phyloP scores from a whole-genome alignment of 371 early-diverging fungal genomes.

The Rhizopus delemar region DNA sequence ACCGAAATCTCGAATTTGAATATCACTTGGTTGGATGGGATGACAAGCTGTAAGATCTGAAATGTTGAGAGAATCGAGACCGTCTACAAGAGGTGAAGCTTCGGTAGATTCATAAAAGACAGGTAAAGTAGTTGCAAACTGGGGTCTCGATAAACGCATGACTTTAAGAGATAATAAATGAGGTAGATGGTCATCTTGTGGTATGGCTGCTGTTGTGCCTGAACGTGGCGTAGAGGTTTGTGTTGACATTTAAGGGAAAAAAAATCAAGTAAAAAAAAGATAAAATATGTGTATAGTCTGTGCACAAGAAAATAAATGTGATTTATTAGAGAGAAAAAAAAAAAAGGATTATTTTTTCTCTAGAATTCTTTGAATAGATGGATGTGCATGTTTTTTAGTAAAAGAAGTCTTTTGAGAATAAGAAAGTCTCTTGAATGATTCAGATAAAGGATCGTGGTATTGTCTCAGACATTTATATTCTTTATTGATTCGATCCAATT shows the following conservation, averaged over 20 bases:
- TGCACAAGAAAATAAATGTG: conserved; percentile 2
- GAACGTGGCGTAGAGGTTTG: not conserved
- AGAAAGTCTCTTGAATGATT: conserved; percentile 36
- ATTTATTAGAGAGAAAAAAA: not conserved
- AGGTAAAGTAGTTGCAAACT: conserved; percentile 61
- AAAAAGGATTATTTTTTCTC: not conserved
- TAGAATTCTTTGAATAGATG: not conserved
- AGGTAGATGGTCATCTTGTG: conserved; percentile 48
- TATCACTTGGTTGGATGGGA: conserved; percentile 24
- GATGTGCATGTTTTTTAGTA: not conserved
- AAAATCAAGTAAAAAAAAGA: conserved; percentile 5
- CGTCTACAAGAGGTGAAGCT: conserved; percentile 31
- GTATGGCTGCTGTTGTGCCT: not conserved
- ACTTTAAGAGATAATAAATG: conserved; percentile 87
- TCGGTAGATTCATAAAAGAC: conserved; percentile 47
- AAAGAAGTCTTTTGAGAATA: not conserved
- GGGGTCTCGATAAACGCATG: conserved; percentile 87
- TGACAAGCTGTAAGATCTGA: conserved; percentile 41
- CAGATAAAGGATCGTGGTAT: conserved; percentile 43
- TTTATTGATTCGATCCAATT: conserved; percentile 53
- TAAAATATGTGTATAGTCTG: not conserved
- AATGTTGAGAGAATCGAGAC: conserved; percentile 46
- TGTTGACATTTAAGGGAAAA: not conserved
- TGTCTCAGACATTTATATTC: conserved; percentile 46
- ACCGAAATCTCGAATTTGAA: conserved; percentile 62